phyloP scores from a whole-genome alignment of 805 yeast genomes.

The Candida silvatica region DNA sequence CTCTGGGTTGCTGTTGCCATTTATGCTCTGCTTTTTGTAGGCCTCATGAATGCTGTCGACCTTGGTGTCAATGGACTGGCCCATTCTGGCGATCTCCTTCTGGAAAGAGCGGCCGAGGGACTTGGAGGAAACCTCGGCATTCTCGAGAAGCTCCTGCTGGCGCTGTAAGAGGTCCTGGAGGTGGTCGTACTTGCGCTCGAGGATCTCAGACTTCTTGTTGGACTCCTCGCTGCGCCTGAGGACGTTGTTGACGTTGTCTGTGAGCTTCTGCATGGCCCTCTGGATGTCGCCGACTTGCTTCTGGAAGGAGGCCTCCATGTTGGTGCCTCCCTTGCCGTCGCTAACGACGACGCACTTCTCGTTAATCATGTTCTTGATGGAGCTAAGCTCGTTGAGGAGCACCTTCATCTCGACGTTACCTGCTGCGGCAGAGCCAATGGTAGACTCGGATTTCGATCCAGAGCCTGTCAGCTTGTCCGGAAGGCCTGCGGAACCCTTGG shows the following conservation, averaged over 20 bases:
- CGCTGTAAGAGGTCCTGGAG: conserved; percentile 7
- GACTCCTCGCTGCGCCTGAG: conserved; percentile 2
- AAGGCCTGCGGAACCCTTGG: too few relatives aligned
- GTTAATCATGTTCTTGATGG: background rate
- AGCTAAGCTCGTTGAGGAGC: too few relatives aligned
- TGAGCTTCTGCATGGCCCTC: conserved; percentile 4
- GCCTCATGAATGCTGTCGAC: conserved; percentile 4
- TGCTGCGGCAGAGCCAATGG: background rate
- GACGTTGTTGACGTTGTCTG: conserved; percentile 4
- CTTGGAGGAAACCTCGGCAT: conserved; percentile 8
- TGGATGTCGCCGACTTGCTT: conserved; percentile 4
- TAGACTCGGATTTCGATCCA: background rate
- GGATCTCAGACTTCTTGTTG: conserved; percentile 2
- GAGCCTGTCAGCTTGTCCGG: background rate
- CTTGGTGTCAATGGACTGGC: conserved; percentile 5
- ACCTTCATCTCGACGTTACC: background rate
- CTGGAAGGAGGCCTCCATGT: conserved; percentile 2
- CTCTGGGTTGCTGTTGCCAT: background rate
- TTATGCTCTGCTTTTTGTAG: background rate
- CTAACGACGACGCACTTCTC: too few relatives aligned
- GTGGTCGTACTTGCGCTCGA: conserved; percentile 4
- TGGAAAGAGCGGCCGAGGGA: conserved; percentile 6
- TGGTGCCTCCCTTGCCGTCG: background rate
- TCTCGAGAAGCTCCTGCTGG: conserved; percentile 9
- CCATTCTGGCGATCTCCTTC: background rate